These are phyloP conservation scores for Leccinum longicurvipes DNA, from an alignment of 768 basidiomycete species.

Conservation along the genomic window DNA sequence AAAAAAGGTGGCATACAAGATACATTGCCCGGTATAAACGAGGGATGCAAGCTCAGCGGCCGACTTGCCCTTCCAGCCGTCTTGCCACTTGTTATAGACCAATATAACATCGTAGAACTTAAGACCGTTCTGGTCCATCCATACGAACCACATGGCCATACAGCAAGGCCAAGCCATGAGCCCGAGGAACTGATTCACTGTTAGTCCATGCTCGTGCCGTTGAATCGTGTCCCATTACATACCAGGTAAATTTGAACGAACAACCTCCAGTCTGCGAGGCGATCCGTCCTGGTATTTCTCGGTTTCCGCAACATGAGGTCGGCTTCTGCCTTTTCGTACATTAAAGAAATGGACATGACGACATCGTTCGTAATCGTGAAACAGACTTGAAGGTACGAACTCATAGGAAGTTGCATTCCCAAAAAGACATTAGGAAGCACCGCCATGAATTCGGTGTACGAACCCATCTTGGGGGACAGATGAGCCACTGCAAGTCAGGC, in stretches of 20 bases:
- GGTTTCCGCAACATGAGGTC: constrained; percentile 48
- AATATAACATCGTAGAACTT: constrained; percentile 35
- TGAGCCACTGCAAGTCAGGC: neutral
- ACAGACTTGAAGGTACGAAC: constrained; percentile 51
- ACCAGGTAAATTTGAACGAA: constrained; percentile 48
- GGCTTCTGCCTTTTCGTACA: constrained; percentile 50
- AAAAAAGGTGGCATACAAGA: constrained; percentile 37
- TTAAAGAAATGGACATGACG: constrained; percentile 46
- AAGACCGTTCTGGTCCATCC: constrained; percentile 36
- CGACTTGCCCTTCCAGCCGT: constrained; percentile 34
- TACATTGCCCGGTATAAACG: constrained; percentile 39
- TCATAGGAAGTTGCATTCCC: constrained; percentile 58
- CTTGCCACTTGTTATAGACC: constrained; percentile 37
- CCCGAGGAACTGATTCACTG: constrained; percentile 35
- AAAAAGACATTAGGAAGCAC: constrained; percentile 55
- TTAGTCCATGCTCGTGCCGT: neutral
- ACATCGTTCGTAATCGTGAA: constrained; percentile 54
- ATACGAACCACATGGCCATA: constrained; percentile 41
- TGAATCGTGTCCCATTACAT: constrained; percentile 9
- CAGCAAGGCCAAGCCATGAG: constrained; percentile 44
- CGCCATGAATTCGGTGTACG: constrained; percentile 57
- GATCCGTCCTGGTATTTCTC: constrained; percentile 45
- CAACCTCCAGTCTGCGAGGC: constrained; percentile 46
- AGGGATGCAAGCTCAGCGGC: constrained; percentile 32
- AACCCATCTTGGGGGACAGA: constrained; percentile 37